Conservation (phyloP, 1,284 basidiomycete genomes). For the Acaromyces ingoldii region DNA sequence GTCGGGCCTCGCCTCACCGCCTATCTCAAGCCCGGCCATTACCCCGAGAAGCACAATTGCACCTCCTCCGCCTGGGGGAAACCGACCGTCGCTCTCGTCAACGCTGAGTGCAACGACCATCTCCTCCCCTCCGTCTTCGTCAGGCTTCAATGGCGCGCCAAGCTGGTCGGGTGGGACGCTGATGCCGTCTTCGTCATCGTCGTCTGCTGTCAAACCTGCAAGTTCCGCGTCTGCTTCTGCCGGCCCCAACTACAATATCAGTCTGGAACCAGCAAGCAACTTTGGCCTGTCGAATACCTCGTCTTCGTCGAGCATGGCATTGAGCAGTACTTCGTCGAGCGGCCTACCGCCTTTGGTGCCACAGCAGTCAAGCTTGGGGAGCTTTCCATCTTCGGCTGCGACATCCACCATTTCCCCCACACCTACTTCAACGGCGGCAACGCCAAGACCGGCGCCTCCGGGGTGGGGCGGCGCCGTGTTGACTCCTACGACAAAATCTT, state of each 20-base stretch:
- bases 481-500: constrained; percentile 20
- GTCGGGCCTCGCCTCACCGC: neutral
- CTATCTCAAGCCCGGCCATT: neutral
- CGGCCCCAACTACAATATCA: constrained; percentile 41
- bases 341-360: constrained; percentile 10
- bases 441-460: constrained; percentile 6
- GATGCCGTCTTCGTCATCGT: constrained; percentile 13
- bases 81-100: neutral
- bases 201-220: neutral
- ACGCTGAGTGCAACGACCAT: neutral
- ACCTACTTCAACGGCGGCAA: neutral
- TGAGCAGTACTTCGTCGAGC: neutral
- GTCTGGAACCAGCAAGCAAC: constrained; percentile 18
- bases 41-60: neutral
- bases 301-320: neutral
- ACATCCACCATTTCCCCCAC: constrained; percentile 8
- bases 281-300: neutral
- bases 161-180: constrained; percentile 19
- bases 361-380: constrained; percentile 1
- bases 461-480: constrained; percentile 23
- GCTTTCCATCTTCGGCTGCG: neutral
- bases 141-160: constrained; percentile 8
- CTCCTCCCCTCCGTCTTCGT: neutral
- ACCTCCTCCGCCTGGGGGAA: neutral
- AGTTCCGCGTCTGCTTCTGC: neutral